phyloP scores from a whole-genome alignment of 495 filamentous ascomycete species.

The Parathielavia appendiculata region DNA sequence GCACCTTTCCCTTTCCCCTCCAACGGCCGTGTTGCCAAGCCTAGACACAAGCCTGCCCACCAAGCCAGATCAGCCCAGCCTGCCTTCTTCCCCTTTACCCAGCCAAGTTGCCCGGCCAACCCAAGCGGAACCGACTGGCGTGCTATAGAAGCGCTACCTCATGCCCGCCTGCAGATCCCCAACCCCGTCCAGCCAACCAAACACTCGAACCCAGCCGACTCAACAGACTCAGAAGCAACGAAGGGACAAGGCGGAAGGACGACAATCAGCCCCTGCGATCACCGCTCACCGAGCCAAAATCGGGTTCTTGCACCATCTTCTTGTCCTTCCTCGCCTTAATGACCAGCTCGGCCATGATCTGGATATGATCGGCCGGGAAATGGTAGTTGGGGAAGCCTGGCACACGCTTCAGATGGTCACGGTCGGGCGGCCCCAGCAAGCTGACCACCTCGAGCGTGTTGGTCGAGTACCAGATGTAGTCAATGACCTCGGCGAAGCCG shows the following conservation, averaged over 20 bases:
- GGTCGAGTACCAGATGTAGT: constrained; percentile 96
- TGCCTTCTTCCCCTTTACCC: not conserved
- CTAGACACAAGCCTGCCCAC: not conserved
- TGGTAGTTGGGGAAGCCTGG: constrained; percentile 97
- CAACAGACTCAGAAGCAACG: not conserved
- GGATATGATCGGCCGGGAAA: constrained; percentile 95
- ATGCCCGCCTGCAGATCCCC: not conserved
- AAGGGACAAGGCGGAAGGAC: constrained; percentile 1
- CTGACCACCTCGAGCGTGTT: constrained; percentile 84
- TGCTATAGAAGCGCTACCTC: not conserved
- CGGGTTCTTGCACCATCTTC: constrained; percentile 47
- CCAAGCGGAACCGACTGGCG: not conserved
- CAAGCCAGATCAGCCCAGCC: not conserved
- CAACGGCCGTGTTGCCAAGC: constrained; percentile 1
- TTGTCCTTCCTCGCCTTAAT: constrained; percentile 83
- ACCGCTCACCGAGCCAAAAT: constrained; percentile 32
- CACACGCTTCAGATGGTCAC: constrained; percentile 80
- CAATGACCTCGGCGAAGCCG: constrained; percentile 80
- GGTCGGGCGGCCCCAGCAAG: constrained; percentile 85
- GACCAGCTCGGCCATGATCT: constrained; percentile 84
- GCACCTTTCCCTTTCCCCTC: constrained; percentile 6
- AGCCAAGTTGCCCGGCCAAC: not conserved
- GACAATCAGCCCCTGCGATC: constrained; percentile 22
- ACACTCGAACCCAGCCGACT: constrained; percentile 6
- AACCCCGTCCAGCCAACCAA: constrained; percentile 6